Conservation (phyloP, 2,329 filamentous ascomycete genomes). For the Huntiella decipiens region DNA sequence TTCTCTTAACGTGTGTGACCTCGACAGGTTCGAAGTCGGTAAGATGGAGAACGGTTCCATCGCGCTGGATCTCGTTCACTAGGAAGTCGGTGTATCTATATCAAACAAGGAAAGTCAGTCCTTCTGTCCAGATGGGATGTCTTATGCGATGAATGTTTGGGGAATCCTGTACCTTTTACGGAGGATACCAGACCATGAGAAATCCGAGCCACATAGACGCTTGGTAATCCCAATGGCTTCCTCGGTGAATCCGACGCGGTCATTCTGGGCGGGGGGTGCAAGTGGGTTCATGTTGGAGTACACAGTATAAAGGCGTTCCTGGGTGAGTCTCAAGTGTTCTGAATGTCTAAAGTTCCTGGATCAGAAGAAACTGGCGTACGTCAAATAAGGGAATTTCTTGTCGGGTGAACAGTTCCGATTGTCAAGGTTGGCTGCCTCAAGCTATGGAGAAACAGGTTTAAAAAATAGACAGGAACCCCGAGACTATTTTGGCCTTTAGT, state of each 20-base stretch:
- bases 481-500: no score
- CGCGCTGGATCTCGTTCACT: conserved; percentile 69
- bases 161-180: conserved; percentile 10
- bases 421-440: no score
- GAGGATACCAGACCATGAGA: conserved; percentile 20
- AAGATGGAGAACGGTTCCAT: conserved; percentile 60
- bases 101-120: background rate
- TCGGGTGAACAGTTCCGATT: no score
- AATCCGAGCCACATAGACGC: conserved; percentile 20
- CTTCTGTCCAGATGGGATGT: background rate
- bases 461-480: no score
- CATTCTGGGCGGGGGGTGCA: conserved; percentile 2
- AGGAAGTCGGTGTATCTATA: conserved; percentile 72
- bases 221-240: conserved; percentile 23
- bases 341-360: background rate
- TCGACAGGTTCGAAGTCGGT: conserved; percentile 14
- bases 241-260: conserved; percentile 16
- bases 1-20: conserved; percentile 8
- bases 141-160: background rate
- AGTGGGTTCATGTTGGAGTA: background rate
- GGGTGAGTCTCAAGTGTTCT: background rate
- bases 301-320: background rate
- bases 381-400: no score
- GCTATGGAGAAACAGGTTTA: no score
- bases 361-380: background rate